Evolutionary conservation across 106 monocot genomes (phyloP).

Genomic region (Phalaenopsis aphrodite): DNA sequence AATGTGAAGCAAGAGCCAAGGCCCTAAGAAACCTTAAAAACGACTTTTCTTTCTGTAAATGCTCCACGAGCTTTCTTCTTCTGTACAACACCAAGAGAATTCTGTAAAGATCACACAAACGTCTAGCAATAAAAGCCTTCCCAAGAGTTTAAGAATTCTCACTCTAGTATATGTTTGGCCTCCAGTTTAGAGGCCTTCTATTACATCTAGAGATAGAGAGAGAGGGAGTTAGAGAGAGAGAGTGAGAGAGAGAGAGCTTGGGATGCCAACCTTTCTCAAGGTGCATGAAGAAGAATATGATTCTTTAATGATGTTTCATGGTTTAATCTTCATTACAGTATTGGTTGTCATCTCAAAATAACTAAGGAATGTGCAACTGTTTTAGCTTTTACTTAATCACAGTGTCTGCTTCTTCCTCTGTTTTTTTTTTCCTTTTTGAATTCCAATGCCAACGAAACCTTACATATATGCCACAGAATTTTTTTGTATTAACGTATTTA

Average conservation of each 20-base stretch:
- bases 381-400: neutral
- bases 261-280: neutral
- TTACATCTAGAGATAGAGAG: neutral
- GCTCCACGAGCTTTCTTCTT: neutral
- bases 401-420: too few relatives aligned
- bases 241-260: neutral
- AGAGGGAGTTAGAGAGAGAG: neutral
- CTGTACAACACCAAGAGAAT: neutral
- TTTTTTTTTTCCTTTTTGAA: too few relatives aligned
- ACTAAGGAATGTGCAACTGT: neutral
- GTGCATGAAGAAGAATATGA: neutral
- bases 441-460: too few relatives aligned
- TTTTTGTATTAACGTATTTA: too few relatives aligned
- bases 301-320: constrained; percentile 2
- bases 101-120: constrained; percentile 5
- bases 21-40: neutral
- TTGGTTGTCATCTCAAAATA: neutral
- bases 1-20: constrained; percentile 9
- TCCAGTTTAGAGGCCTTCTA: neutral
- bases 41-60: constrained; percentile 1
- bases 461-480: too few relatives aligned
- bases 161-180: neutral
- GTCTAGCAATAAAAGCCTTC: neutral
- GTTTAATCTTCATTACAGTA: neutral
- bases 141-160: neutral